Conservation (phyloP, 805 yeast species). For the Wickerhamomyces rabaulensis region DNA sequence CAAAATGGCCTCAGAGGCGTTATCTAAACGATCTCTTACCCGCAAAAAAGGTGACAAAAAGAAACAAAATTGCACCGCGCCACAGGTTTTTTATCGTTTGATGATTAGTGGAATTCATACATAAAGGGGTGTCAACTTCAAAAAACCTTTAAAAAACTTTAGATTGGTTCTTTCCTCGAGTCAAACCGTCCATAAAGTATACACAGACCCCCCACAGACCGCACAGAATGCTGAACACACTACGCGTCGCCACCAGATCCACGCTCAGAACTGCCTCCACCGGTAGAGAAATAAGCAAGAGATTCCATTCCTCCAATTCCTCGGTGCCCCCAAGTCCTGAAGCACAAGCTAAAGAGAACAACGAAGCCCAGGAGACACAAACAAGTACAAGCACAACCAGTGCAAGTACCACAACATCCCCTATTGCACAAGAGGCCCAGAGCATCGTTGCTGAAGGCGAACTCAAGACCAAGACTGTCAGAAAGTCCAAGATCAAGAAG, state of each 20-base stretch:
- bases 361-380: slow-evolving; percentile 1
- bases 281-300: neutral
- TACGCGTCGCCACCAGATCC: neutral
- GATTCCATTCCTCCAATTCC: neutral
- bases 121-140: neutral
- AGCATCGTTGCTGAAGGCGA: neutral
- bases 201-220: neutral
- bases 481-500: slow-evolving; percentile 1
- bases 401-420: neutral
- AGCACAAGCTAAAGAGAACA: slow-evolving; percentile 4
- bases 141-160: slow-evolving; percentile 1
- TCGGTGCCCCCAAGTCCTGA: neutral
- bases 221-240: neutral
- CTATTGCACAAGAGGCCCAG: neutral
- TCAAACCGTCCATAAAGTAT: neutral
- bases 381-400: neutral
- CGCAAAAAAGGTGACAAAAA: neutral
- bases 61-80: neutral
- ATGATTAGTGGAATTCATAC: neutral
- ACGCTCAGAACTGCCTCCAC: neutral
- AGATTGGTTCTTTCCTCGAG: no score
- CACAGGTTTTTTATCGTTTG: neutral
- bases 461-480: neutral
- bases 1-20: neutral
- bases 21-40: neutral